Base-by-base conservation (phyloP, 208 protist genomes). In the Crithidia acanthocephali region DNA sequence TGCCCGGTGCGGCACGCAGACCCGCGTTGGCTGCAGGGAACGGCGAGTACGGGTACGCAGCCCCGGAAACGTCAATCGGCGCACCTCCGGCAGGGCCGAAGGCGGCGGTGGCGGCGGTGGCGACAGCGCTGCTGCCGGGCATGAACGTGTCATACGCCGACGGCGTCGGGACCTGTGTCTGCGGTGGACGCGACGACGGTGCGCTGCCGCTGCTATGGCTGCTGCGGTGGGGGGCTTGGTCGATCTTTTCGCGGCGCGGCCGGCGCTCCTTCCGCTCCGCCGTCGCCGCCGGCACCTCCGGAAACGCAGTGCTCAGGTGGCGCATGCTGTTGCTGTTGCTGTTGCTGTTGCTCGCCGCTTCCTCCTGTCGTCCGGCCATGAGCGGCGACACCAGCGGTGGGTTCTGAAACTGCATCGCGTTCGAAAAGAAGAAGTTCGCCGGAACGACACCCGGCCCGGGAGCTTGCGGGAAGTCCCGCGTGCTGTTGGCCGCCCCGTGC, bases 401-500 rank as follows among this genome's bases (percentile, higher is more conserved):
- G 11, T 42, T 33, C 42, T 56, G 65, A 40, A 55, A 25, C n/a
- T 53, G 37, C 35, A 30, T 37, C 3, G 47, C 20, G 20, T 42
- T 66, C 7, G 45, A 28, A 37, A 16, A 37, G 37, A 59, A 58
- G 9, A 52, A 28, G 33, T 40, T 23, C 5, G 37, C 13, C 10
- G 44, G 61, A 15, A 27, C 25, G 2, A 50, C 23, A 50, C 33
- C 58, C 6, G 58, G 8, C 5, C 58, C 57, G 22, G 56, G 33
- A 0, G 48, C 25, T 22, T 66, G 44, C 4, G 58, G 7, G 27
- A 64, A 65, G 57, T 73, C 56, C 4, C 33, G 45, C 2, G 47
- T 53, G 16, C 58, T 16, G 22, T 40, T 48, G 10, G 35, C 18
- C 15, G 57, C 20, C 13, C 33, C 45, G 25, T 13, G 33, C n/a